These are phyloP conservation scores for Ballota nigra DNA, from an alignment of 257 asterid species.

Conservation along the genomic window DNA sequence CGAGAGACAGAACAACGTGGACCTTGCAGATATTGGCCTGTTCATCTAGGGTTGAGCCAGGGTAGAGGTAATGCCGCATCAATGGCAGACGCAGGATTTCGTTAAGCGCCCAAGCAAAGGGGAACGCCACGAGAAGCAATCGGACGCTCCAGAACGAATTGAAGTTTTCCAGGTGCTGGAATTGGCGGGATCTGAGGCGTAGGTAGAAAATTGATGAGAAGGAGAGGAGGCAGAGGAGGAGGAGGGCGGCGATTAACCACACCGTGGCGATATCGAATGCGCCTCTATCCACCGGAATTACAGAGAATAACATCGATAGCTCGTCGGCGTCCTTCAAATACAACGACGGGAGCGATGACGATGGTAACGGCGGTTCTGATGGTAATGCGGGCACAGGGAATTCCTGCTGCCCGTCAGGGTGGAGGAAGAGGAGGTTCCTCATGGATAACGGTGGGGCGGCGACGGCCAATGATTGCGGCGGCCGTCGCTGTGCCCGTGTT, in stretches of 20 bases:
- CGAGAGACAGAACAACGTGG: slow-evolving; percentile 65
- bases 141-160: slow-evolving; percentile 67
- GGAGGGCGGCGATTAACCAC: slow-evolving; percentile 29
- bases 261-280: slow-evolving; percentile 45
- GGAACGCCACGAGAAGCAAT: slow-evolving; percentile 51
- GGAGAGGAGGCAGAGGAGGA: slow-evolving; percentile 49
- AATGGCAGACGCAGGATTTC: slow-evolving; percentile 53
- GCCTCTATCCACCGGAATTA: slow-evolving; percentile 29
- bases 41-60: slow-evolving; percentile 37
- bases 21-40: slow-evolving; percentile 56
- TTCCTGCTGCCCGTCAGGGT: too few species aligned
- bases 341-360: neutral
- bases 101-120: slow-evolving; percentile 46
- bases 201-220: slow-evolving; percentile 46
- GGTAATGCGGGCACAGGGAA: too few species aligned
- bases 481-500: slow-evolving; percentile 25
- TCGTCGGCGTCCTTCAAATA: neutral
- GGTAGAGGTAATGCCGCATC: slow-evolving; percentile 33
- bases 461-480: slow-evolving; percentile 32
- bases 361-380: neutral
- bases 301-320: neutral
- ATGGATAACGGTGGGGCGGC: slow-evolving; percentile 30
- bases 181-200: slow-evolving; percentile 40
- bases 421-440: slow-evolving; percentile 41
- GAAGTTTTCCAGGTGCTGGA: slow-evolving; percentile 49